phyloP scores from a whole-genome alignment of 2,329 filamentous ascomycete species.

The Stachybotrys chartarum region DNA sequence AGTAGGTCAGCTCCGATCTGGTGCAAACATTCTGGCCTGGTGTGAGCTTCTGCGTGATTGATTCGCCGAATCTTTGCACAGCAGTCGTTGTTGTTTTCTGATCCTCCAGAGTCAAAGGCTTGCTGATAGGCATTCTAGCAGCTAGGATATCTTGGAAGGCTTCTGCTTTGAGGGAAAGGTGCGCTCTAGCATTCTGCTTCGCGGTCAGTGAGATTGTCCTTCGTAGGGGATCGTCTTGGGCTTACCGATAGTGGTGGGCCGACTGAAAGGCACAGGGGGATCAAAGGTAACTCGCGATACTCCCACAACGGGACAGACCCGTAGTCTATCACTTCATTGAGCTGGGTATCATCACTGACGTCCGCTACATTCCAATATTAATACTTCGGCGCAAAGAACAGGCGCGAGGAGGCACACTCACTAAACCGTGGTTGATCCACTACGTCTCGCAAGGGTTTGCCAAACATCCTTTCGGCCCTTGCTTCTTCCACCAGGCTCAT shows the following conservation, averaged over 20 bases:
- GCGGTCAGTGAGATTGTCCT: constrained; percentile 5
- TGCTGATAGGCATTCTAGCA: constrained; percentile 45
- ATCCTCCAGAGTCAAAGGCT: constrained; percentile 25
- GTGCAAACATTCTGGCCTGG: constrained; percentile 25
- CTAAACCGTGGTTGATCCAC: constrained; percentile 38
- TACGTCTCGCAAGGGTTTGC: constrained; percentile 31
- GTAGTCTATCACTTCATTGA: constrained; percentile 43
- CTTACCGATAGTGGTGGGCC: constrained; percentile 46
- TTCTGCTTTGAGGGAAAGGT: constrained; percentile 41
- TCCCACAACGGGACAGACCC: constrained; percentile 43
- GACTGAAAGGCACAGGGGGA: constrained; percentile 38
- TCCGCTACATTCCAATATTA: constrained; percentile 25
- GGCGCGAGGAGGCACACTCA: constrained; percentile 27
- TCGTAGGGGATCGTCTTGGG: neutral
- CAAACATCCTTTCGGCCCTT: constrained; percentile 36
- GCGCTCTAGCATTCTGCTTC: constrained; percentile 38
- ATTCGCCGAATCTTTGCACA: constrained; percentile 33
- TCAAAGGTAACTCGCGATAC: constrained; percentile 24
- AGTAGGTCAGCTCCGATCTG: constrained; percentile 34
- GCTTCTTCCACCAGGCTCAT: constrained; percentile 46
- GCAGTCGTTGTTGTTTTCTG: constrained; percentile 35
- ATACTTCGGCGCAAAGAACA: neutral
- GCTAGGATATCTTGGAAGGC: constrained; percentile 42
- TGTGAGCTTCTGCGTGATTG: constrained; percentile 31
- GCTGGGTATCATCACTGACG: constrained; percentile 27